These are phyloP conservation scores for Psophocarpus tetragonolobus DNA, from an alignment of 306 rosid species.

Conservation along the genomic window DNA sequence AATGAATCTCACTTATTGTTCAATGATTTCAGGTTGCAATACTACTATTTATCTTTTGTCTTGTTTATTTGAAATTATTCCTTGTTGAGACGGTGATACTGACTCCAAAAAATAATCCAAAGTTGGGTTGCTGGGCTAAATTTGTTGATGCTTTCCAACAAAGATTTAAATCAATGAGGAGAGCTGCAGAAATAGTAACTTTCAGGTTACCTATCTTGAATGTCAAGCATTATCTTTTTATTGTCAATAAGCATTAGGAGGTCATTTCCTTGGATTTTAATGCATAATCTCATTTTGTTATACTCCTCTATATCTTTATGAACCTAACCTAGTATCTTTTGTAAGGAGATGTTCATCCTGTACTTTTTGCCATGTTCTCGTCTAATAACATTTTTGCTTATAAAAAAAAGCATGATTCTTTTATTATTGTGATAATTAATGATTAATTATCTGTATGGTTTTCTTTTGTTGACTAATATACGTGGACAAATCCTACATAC, in stretches of 20 bases:
- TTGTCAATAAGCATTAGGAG: too few relatives aligned
- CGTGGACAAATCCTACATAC: constrained; percentile 3
- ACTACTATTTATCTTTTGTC: constrained; percentile 58
- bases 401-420: too few relatives aligned
- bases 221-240: background rate
- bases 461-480: constrained; percentile 3
- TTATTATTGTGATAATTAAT: too few relatives aligned
- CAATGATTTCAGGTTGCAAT: constrained; percentile 64
- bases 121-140: constrained; percentile 47
- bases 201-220: constrained; percentile 47
- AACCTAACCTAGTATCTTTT: too few relatives aligned
- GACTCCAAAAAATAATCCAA: constrained; percentile 35
- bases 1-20: background rate
- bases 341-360: too few relatives aligned
- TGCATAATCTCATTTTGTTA: too few relatives aligned
- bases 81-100: constrained; percentile 53
- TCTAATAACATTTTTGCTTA: too few relatives aligned
- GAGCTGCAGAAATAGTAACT: constrained; percentile 58
- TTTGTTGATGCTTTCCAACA: constrained; percentile 39
- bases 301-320: too few relatives aligned
- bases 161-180: constrained; percentile 65
- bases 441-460: background rate
- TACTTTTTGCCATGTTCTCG: too few relatives aligned
- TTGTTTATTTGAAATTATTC: constrained; percentile 73
- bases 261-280: too few relatives aligned